phyloP scores from a whole-genome alignment of 2,329 filamentous ascomycete genomes.

The Nigrospora sphaerica region DNA sequence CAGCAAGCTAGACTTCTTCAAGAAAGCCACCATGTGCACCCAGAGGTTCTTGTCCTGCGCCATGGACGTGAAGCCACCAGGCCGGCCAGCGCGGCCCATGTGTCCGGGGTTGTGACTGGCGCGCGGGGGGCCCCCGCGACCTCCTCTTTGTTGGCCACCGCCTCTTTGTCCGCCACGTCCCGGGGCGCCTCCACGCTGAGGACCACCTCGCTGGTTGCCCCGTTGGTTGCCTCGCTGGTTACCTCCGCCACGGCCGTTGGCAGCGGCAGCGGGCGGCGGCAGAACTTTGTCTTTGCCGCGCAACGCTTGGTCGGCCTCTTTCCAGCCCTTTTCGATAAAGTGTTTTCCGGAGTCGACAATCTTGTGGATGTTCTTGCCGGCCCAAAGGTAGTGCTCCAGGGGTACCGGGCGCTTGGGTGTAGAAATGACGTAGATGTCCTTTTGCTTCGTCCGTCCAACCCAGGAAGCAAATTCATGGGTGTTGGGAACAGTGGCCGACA shows the following conservation, averaged over 20 bases:
- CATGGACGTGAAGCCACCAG: conserved; percentile 78
- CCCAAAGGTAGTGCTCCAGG: conserved; percentile 94
- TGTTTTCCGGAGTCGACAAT: conserved; percentile 91
- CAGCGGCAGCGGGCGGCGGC: conserved; percentile 31
- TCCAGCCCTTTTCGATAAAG: conserved; percentile 91
- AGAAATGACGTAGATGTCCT: conserved; percentile 98
- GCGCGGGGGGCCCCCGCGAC: conserved; percentile 49
- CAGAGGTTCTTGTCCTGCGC: conserved; percentile 94
- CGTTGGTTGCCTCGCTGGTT: conserved; percentile 42
- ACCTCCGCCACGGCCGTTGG: conserved; percentile 44
- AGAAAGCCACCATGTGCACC: conserved; percentile 89
- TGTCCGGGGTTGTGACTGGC: conserved; percentile 66
- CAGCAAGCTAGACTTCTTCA: conserved; percentile 79
- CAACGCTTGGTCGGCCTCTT: conserved; percentile 77
- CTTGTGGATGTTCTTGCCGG: conserved; percentile 84
- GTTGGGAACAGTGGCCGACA: conserved; percentile 95
- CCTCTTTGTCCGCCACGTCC: conserved; percentile 37
- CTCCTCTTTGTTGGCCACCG: conserved; percentile 46
- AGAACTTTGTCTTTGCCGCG: conserved; percentile 70
- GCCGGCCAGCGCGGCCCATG: conserved; percentile 80
- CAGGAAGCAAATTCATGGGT: conserved; percentile 97
- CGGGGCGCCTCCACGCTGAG: conserved; percentile 40
- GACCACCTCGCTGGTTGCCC: conserved; percentile 26
- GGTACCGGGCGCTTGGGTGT: conserved; percentile 93
- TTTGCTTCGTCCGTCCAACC: conserved; percentile 97